Percentiles rank a stretch among this genome's conserved stretches.
phyloP scores from a whole-genome alignment of 2,329 filamentous ascomycete genomes.

The Talaromyces sp. region DNA sequence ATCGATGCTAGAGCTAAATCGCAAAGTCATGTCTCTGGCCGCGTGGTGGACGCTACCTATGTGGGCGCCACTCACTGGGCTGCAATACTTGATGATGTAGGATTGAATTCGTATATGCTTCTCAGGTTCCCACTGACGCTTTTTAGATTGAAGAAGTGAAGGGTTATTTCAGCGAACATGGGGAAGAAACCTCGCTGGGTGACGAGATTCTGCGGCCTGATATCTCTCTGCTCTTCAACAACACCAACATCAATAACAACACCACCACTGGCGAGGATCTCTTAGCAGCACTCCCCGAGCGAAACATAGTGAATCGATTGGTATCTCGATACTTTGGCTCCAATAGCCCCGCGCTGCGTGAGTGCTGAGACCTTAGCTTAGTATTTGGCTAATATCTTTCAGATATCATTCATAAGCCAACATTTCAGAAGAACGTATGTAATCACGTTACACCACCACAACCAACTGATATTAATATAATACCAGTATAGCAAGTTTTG shows the following conservation, averaged over 20 bases:
- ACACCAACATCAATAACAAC: too few relatives aligned
- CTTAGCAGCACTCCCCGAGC: neutral
- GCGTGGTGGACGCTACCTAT: neutral
- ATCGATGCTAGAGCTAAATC: neutral
- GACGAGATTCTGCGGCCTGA: neutral
- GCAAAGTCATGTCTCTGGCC: neutral
- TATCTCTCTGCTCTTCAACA: conserved; percentile 1
- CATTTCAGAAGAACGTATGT: conserved; percentile 5
- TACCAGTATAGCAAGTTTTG: conserved; percentile 4
- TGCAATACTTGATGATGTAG: conserved; percentile 5
- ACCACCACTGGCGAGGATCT: neutral
- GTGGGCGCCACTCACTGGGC: conserved; percentile 3
- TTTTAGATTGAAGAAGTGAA: conserved; percentile 6
- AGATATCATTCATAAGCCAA: conserved; percentile 5
- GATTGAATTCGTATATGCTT: neutral
- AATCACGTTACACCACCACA: neutral
- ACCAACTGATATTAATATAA: neutral
- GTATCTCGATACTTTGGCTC: conserved; percentile 5
- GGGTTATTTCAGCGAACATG: neutral
- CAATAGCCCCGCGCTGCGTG: conserved; percentile 2
- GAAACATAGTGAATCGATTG: conserved; percentile 2
- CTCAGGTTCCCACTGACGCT: neutral
- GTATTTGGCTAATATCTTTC: neutral
- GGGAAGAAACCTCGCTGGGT: neutral
- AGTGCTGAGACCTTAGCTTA: neutral